Base-by-base conservation (phyloP, 768 basidiomycete species). In the Calocera cornea region DNA sequence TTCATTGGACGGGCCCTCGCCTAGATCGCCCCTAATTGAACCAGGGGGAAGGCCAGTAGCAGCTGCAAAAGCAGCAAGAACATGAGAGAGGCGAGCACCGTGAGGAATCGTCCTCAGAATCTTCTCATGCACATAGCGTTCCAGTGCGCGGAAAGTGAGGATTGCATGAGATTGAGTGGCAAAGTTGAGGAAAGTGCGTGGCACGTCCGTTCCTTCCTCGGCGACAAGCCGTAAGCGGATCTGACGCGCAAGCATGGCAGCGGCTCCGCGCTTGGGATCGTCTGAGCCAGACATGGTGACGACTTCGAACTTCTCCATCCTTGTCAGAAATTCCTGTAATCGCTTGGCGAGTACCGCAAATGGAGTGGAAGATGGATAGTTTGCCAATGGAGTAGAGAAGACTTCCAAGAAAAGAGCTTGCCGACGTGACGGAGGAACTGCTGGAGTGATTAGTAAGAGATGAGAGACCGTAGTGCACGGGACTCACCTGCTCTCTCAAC, bases 101-200 rank as follows among this genome's bases (percentile, higher is more conserved):
- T 64, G 36, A 24, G 64, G 67, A 40, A 19, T 60, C n/a, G 40
- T 40, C 67, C 33, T 60, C 34, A 33, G 12, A 63, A 29, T 31
- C 66, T 67, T 68, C 41, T 54, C 36, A 44, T 54, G 88, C 14
- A 98, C 84, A 75, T 97, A 99, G 75, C 97, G 95, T 73, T 97
- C 92, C 34, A 98, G 82, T 0, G 95, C 94, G 75, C 97, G 93
- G 83, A 98, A 93, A 0, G 94, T 97, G 0, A 97, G 95, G 69
- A 98, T 97, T 5, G 95, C 95, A 74, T 98, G 95, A 11, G 69
- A 98, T 98, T 7, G 95, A 97, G 24, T 98, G 91, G 41, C 91
- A 73, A 98, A 90, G 71, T 92, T 94, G 17, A 74, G 73, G 65
- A 77, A 78, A 73, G 89, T 89, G 66, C 88, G 86, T 19, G 97